phyloP scores from a whole-genome alignment of 2,329 filamentous ascomycete species.

The Colletotrichum theobromicola region DNA sequence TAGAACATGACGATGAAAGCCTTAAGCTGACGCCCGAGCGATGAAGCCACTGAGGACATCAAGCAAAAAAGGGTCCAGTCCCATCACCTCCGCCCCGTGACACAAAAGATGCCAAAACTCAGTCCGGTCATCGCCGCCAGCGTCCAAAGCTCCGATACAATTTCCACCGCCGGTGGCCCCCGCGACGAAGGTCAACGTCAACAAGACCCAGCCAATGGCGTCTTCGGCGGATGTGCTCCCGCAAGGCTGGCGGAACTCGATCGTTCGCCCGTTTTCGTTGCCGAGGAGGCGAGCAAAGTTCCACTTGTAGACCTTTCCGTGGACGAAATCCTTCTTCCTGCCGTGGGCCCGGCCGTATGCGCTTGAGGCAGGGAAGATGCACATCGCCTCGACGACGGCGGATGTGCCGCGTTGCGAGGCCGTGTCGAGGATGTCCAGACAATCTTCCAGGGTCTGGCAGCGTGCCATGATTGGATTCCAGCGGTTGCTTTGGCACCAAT shows the following conservation, averaged over 20 bases:
- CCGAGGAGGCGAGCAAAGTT: conserved; percentile 36
- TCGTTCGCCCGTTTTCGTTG: conserved; percentile 26
- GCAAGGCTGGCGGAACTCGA: conserved; percentile 42
- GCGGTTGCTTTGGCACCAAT: conserved; percentile 43
- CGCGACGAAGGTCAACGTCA: conserved; percentile 37
- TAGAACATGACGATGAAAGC: not conserved
- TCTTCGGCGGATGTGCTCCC: conserved; percentile 34
- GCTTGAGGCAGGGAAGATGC: conserved; percentile 33
- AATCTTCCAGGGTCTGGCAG: conserved; percentile 23
- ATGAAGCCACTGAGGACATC: conserved; percentile 3
- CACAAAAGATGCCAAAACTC: conserved; percentile 19
- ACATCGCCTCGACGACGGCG: conserved; percentile 34
- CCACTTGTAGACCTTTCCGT: conserved; percentile 46
- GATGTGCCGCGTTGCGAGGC: conserved; percentile 7
- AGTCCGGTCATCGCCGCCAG: not conserved
- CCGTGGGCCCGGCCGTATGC: conserved; percentile 35
- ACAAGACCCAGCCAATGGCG: conserved; percentile 34
- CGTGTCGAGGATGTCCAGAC: conserved; percentile 28
- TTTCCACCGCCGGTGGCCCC: conserved; percentile 27
- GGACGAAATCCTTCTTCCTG: conserved; percentile 36
- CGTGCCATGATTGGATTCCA: conserved; percentile 27
- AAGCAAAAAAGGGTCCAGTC: conserved; percentile 12
- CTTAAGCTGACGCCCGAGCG: not conserved
- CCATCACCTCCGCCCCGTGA: conserved; percentile 6
- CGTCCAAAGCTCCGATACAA: not conserved